A percentile compares a stretch with the other conserved stretches of the same genome.
These are phyloP conservation scores for Fusarium miscanthi DNA, from an alignment of 2,329 filamentous ascomycete genomes.

Conservation along the genomic window DNA sequence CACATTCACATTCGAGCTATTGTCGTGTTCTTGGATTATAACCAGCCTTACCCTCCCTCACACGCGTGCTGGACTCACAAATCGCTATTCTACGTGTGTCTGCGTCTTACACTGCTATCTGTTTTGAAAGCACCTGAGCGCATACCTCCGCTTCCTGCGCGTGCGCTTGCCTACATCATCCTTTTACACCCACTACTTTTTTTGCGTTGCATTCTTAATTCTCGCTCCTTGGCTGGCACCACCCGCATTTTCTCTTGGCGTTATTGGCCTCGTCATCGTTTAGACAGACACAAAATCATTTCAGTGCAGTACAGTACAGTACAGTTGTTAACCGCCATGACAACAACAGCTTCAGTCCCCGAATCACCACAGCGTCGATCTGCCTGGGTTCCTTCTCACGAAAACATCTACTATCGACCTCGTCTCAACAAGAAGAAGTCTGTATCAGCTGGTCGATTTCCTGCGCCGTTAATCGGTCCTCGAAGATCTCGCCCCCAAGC, in stretches of 20 bases:
- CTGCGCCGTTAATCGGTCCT: constrained; percentile 54
- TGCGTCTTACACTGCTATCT: constrained; percentile 14
- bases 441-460: constrained; percentile 43
- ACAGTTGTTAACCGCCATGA: constrained; percentile 43
- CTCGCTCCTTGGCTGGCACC: constrained; percentile 38
- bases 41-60: constrained; percentile 21
- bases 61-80: constrained; percentile 8
- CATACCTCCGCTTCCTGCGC: not conserved
- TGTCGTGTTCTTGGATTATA: constrained; percentile 24
- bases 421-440: constrained; percentile 41
- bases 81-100: constrained; percentile 2
- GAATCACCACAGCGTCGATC: constrained; percentile 36
- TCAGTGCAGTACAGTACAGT: not conserved
- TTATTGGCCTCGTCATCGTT: constrained; percentile 39
- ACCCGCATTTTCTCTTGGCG: constrained; percentile 31
- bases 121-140: constrained; percentile 23
- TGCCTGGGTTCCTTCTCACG: constrained; percentile 43
- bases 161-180: constrained; percentile 2
- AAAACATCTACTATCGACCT: constrained; percentile 45
- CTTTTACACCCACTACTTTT: constrained; percentile 15
- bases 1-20: constrained; percentile 11
- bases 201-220: constrained; percentile 22
- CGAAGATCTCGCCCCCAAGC: constrained; percentile 54
- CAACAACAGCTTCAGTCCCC: constrained; percentile 27
- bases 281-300: not conserved